Percentiles rank a stretch among this genome's conserved stretches.
Conservation (phyloP, 2,329 filamentous ascomycete genomes). For the Taxawa tesnikishii region DNA sequence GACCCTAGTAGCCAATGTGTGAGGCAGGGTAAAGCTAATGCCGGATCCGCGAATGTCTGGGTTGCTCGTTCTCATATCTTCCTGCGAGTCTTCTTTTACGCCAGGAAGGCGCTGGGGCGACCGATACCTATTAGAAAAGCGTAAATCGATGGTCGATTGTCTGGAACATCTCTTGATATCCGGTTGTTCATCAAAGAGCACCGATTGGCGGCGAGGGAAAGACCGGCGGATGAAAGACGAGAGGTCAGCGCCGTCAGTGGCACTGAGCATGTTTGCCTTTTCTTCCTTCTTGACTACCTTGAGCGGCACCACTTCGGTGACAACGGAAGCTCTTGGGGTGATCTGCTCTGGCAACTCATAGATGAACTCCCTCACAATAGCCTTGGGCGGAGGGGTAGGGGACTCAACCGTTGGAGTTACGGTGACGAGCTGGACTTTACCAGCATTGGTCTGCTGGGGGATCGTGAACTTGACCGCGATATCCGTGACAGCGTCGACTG, state of each 20-base stretch:
- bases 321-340: constrained; percentile 6
- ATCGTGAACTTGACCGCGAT: constrained; percentile 24
- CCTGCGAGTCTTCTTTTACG: constrained; percentile 35
- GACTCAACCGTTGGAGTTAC: constrained; percentile 8
- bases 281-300: constrained; percentile 18
- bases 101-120: constrained; percentile 25
- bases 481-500: constrained; percentile 21
- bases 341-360: constrained; percentile 5
- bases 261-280: no score
- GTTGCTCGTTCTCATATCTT: constrained; percentile 26
- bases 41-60: constrained; percentile 10
- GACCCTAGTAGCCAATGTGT: constrained; percentile 2
- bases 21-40: constrained; percentile 7
- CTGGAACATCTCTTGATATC: constrained; percentile 4
- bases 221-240: constrained; percentile 11
- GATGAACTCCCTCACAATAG: constrained; percentile 3
- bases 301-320: constrained; percentile 20
- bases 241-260: constrained; percentile 6
- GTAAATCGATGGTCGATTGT: constrained; percentile 15
- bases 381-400: background rate
- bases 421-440: constrained; percentile 20
- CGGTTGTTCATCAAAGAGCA: constrained; percentile 5
- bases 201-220: constrained; percentile 9
- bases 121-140: constrained; percentile 10
- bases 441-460: constrained; percentile 22